Percentiles rank a stretch among this genome's conserved stretches.
Evolutionary conservation across 2,329 filamentous ascomycete species (phyloP).

Genomic region (Colletotrichum spaethianum): DNA sequence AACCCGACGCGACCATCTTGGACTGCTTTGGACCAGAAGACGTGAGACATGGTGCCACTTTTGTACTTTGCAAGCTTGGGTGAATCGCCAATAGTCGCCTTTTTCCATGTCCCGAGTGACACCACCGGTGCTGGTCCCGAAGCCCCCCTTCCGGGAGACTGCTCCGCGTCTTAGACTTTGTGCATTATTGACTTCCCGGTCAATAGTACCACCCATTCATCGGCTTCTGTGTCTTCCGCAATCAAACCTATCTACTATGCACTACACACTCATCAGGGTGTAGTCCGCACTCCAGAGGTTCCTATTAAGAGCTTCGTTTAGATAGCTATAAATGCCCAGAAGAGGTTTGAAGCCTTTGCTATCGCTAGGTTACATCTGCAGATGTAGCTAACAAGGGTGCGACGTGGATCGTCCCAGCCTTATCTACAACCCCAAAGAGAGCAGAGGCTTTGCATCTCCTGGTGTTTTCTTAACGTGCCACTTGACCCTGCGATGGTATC

Average conservation of each 20-base stretch:
- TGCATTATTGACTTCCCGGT: conserved; percentile 14
- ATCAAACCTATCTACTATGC: not conserved
- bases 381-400: not conserved
- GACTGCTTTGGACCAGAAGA: not conserved
- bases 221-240: not conserved
- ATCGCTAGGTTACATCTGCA: not conserved
- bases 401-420: not conserved
- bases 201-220: not conserved
- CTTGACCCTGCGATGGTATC: not conserved
- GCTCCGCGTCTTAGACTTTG: conserved; percentile 34
- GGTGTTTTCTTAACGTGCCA: not conserved
- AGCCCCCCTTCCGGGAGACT: conserved; percentile 16
- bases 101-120: conserved; percentile 11
- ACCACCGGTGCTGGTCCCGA: not conserved
- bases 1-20: not conserved
- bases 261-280: not conserved
- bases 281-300: not conserved
- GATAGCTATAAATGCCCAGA: not conserved
- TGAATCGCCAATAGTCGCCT: conserved; percentile 15
- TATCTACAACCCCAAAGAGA: not conserved
- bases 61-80: not conserved
- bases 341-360: not conserved
- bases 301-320: not conserved
- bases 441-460: no score
- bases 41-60: conserved; percentile 12